Conservation (phyloP, 805 yeast species). For the Starmerella apicola region DNA sequence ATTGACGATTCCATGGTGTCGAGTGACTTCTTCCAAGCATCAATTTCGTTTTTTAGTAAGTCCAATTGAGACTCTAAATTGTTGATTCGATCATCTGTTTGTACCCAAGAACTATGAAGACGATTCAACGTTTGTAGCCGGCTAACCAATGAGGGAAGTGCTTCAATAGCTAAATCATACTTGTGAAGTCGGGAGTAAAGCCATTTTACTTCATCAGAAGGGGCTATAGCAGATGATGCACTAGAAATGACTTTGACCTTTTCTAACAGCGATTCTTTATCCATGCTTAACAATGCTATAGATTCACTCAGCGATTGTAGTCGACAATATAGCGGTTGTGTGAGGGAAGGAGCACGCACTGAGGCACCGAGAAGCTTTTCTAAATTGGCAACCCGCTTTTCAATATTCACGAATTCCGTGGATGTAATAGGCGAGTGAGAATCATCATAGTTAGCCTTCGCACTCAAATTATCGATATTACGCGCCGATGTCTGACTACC, state of each 20-base stretch:
- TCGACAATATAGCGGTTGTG: not conserved
- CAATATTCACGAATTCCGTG: constrained; percentile 7
- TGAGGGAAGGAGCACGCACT: not conserved
- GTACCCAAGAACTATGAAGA: constrained; percentile 5
- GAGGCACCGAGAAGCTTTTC: constrained; percentile 6
- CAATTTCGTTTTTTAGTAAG: not conserved
- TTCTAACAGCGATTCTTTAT: not conserved
- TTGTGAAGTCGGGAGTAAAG: not conserved
- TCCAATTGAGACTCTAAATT: not conserved
- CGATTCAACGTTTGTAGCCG: constrained; percentile 9
- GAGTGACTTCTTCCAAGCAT: constrained; percentile 6
- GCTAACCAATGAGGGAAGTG: constrained; percentile 7
- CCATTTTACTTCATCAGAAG: constrained; percentile 1
- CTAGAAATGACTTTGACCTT: not conserved
- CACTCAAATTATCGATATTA: too few relatives aligned
- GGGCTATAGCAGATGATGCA: not conserved
- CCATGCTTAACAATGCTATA: constrained; percentile 1
- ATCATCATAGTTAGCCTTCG: too few relatives aligned
- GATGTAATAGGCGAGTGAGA: not conserved
- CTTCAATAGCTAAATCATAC: not conserved
- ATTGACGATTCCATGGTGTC: not conserved
- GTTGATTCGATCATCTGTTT: not conserved
- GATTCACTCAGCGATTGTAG: not conserved
- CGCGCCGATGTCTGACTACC: too few relatives aligned
- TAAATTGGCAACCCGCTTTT: constrained; percentile 5